phyloP scores from a whole-genome alignment of 768 basidiomycete genomes.

The Lactarius hengduanensis region DNA sequence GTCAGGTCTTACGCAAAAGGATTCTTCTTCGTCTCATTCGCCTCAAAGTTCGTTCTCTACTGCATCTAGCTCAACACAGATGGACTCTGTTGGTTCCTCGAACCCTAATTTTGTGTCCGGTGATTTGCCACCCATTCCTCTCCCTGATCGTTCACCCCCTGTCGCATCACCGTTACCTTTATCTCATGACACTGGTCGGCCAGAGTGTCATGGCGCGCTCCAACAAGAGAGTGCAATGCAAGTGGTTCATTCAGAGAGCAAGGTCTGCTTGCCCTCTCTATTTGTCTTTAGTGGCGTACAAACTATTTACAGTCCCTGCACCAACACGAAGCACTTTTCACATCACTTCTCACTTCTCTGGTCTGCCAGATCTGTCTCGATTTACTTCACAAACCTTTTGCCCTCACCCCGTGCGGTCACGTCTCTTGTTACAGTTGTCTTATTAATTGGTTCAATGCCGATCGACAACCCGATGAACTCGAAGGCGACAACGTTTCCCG shows the following conservation, averaged over 20 bases:
- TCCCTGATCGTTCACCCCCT: background rate
- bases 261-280: constrained; percentile 16
- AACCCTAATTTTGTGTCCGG: background rate
- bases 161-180: background rate
- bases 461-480: constrained; percentile 12
- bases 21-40: background rate
- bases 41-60: background rate
- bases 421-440: constrained; percentile 70
- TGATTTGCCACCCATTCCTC: background rate
- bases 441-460: constrained; percentile 69
- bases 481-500: constrained; percentile 26
- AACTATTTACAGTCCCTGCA: constrained; percentile 23
- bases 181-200: background rate
- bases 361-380: constrained; percentile 82
- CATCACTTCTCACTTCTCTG: constrained; percentile 57
- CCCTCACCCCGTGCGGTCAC: constrained; percentile 75
- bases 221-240: background rate
- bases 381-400: constrained; percentile 68
- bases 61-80: background rate
- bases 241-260: background rate
- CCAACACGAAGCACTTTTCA: constrained; percentile 52
- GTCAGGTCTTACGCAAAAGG: background rate
- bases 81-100: background rate
- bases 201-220: background rate
- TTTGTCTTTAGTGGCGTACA: background rate